These are phyloP conservation scores for Guyanaporus albipodus DNA, from an alignment of 768 basidiomycete species.

Conservation along the genomic window DNA sequence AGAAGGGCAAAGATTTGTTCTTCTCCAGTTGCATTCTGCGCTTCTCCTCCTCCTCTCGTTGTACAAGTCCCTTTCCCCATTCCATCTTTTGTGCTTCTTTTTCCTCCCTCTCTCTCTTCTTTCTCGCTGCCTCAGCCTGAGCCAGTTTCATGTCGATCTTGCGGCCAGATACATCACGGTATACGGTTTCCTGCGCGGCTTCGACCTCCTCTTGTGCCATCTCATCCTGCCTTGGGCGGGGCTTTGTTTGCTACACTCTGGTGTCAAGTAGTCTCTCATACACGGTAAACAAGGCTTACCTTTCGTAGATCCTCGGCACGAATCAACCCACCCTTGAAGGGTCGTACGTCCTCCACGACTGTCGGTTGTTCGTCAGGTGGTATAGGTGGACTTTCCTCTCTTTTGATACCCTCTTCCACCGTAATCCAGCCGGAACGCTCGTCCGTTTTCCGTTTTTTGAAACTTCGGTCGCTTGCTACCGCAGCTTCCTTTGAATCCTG, in stretches of 20 bases:
- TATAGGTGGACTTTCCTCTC: constrained; percentile 49
- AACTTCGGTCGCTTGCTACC: constrained; percentile 68
- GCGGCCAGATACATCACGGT: constrained; percentile 85
- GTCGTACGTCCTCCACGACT: constrained; percentile 43
- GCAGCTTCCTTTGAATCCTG: constrained; percentile 56
- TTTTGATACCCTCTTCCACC: constrained; percentile 48
- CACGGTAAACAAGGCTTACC: constrained; percentile 22
- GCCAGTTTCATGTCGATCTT: constrained; percentile 87
- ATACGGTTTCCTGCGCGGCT: constrained; percentile 83
- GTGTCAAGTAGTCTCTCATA: constrained; percentile 1
- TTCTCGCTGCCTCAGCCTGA: constrained; percentile 75
- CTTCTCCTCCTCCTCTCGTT: constrained; percentile 75
- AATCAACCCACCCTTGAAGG: constrained; percentile 74
- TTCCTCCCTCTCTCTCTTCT: constrained; percentile 80
- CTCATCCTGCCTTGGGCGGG: constrained; percentile 33
- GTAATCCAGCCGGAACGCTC: constrained; percentile 66
- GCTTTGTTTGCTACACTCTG: constrained; percentile 35
- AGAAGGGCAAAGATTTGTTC: constrained; percentile 62
- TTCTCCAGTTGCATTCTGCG: constrained; percentile 62
- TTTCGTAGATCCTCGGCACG: constrained; percentile 72
- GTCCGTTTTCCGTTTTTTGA: constrained; percentile 67
- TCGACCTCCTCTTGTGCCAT: constrained; percentile 47
- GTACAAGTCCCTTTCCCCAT: constrained; percentile 96
- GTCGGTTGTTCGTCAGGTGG: constrained; percentile 67
- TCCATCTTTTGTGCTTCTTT: constrained; percentile 91